Conservation (phyloP, 2,329 filamentous ascomycete species). For the Pseudogymnoascus sp. region DNA sequence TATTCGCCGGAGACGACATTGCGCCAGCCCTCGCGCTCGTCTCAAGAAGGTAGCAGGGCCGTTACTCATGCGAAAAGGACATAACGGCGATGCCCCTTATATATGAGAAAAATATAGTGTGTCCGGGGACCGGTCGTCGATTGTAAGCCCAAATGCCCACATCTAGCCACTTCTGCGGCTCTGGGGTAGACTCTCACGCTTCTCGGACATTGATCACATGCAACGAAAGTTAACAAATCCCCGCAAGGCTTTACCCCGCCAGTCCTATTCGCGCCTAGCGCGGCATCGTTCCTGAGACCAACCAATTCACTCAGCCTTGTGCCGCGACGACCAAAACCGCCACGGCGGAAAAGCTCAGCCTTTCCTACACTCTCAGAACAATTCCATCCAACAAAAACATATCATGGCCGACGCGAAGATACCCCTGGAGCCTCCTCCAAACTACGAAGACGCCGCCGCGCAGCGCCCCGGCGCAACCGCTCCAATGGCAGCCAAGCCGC, state of each 20-base stretch:
- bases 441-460: conserved; percentile 13
- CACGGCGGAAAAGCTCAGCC: neutral
- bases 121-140: neutral
- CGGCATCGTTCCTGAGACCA: neutral
- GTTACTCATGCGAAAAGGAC: conserved; percentile 1
- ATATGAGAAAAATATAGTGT: neutral
- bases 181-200: neutral
- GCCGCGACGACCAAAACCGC: neutral
- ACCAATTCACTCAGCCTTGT: neutral
- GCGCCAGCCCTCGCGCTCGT: conserved; percentile 1
- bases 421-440: conserved; percentile 19
- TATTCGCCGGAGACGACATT: neutral
- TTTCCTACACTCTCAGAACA: neutral
- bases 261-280: neutral
- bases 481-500: conserved; percentile 12
- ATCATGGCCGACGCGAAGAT: neutral
- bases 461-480: conserved; percentile 10
- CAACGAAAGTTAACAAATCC: conserved; percentile 4
- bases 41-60: neutral
- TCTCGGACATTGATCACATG: conserved; percentile 2
- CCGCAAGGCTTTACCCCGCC: neutral
- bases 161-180: conserved; percentile 1
- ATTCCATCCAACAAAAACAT: neutral
- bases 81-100: conserved; percentile 3
- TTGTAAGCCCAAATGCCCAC: neutral